Conservation (phyloP, 257 asterid genomes). For the Thymus quinquecostatus region DNA sequence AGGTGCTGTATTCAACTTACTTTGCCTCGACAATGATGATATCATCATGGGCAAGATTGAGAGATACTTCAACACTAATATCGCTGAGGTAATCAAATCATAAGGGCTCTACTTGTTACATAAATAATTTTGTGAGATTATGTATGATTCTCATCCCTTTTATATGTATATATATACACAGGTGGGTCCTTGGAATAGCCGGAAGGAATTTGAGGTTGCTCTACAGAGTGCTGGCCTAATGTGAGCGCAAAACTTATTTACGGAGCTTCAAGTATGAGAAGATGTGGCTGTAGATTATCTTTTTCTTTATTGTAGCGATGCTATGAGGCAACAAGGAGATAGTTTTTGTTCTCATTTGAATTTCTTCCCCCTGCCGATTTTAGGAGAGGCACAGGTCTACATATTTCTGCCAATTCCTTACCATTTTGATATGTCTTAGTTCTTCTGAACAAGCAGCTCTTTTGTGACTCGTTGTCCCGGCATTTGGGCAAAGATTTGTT, state of each 20-base stretch:
- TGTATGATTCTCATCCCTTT: not conserved
- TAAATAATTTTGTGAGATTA: not conserved
- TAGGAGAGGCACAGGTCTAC: too few species aligned
- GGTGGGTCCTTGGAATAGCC: slow-evolving; percentile 60
- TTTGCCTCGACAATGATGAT: slow-evolving; percentile 37
- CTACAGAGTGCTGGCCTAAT: slow-evolving; percentile 62
- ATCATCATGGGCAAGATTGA: slow-evolving; percentile 61
- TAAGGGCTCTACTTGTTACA: not conserved
- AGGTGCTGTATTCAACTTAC: slow-evolving; percentile 52
- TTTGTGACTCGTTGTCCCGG: not conserved
- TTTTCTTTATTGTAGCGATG: not conserved
- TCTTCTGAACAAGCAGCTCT: not conserved
- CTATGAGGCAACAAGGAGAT: not conserved
- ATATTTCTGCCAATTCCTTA: too few species aligned
- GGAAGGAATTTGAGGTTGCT: slow-evolving; percentile 57
- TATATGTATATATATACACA: slow-evolving; percentile 45
- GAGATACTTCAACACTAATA: slow-evolving; percentile 50
- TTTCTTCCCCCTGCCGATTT: not conserved
- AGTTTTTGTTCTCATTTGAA: slow-evolving; percentile 1
- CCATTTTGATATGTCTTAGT: too few species aligned
- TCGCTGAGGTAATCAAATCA: slow-evolving; percentile 49
- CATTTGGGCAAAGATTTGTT: not conserved
- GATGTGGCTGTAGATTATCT: slow-evolving; percentile 21
- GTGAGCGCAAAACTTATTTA: slow-evolving; percentile 17
- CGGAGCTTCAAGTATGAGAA: not conserved